Conservation (phyloP, 306 rosid genomes). For the Echinosophora koreensis region DNA sequence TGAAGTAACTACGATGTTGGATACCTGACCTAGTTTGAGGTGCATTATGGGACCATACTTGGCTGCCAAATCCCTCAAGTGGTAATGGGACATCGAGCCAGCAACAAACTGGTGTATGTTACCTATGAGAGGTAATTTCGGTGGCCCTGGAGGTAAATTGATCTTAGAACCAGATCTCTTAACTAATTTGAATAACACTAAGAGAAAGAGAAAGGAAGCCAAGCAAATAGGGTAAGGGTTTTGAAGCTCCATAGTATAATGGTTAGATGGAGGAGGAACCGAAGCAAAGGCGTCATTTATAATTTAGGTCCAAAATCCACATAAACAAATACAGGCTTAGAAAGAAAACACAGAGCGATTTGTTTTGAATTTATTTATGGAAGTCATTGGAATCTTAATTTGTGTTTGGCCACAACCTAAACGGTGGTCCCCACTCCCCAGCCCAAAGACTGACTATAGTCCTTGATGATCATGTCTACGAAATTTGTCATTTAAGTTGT, state of each 20-base stretch:
- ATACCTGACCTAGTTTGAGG: slow-evolving; percentile 42
- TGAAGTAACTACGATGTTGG: slow-evolving; percentile 38
- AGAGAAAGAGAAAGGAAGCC: neutral
- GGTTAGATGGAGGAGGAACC: neutral
- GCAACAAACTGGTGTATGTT: slow-evolving; percentile 21
- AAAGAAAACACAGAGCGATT: too few relatives aligned
- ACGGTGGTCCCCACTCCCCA: too few relatives aligned
- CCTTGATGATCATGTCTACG: too few relatives aligned
- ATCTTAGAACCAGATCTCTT: too few relatives aligned
- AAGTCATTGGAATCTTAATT: too few relatives aligned
- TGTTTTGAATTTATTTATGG: too few relatives aligned
- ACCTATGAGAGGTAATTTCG: slow-evolving; percentile 43
- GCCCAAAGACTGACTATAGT: too few relatives aligned
- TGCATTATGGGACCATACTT: slow-evolving; percentile 44
- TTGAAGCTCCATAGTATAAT: slow-evolving; percentile 36
- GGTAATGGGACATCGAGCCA: slow-evolving; percentile 20
- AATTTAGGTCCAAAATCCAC: too few relatives aligned
- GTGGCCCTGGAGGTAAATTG: slow-evolving; percentile 48
- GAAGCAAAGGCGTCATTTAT: neutral
- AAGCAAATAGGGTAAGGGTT: neutral
- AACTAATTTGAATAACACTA: neutral
- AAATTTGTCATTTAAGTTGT: too few relatives aligned
- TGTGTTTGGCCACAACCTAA: too few relatives aligned
- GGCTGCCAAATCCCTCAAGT: slow-evolving; percentile 11
- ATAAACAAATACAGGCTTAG: too few relatives aligned